Evolutionary conservation across 1,139 yeast species (phyloP).

Genomic region (Diutina mesorugosa): DNA sequence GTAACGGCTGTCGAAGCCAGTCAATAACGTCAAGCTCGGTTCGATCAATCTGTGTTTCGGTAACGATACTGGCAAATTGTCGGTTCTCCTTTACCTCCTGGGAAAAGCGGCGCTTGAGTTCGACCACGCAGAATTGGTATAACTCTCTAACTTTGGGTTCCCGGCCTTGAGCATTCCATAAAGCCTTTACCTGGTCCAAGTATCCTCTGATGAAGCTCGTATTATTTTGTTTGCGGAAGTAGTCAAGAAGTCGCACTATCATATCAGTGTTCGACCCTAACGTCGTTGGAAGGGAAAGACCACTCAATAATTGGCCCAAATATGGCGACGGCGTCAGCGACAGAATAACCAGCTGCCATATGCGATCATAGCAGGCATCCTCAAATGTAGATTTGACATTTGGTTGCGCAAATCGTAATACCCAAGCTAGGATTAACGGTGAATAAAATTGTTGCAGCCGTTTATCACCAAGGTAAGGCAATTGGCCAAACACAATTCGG

Average conservation of each 20-base stretch:
- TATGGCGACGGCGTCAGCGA: slow-evolving; percentile 5
- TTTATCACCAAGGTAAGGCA: slow-evolving; percentile 27
- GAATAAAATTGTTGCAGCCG: slow-evolving; percentile 24
- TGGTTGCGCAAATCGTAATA: slow-evolving; percentile 1
- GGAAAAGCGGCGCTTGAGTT: slow-evolving; percentile 6
- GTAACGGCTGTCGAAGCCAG: background rate
- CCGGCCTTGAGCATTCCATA: slow-evolving; percentile 4
- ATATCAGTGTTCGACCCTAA: slow-evolving; percentile 10
- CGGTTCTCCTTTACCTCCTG: slow-evolving; percentile 3
- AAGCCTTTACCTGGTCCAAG: slow-evolving; percentile 4
- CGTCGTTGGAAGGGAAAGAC: slow-evolving; percentile 13
- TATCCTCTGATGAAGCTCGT: background rate
- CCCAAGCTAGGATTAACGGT: slow-evolving; percentile 16
- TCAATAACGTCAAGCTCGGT: slow-evolving; percentile 15
- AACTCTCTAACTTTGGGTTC: background rate
- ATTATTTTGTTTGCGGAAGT: slow-evolving; percentile 3
- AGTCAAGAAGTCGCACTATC: slow-evolving; percentile 15
- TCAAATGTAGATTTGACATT: slow-evolving; percentile 4
- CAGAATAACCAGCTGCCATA: slow-evolving; percentile 5
- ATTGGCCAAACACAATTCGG: slow-evolving; percentile 22
- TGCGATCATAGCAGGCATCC: slow-evolving; percentile 8
- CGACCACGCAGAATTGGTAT: slow-evolving; percentile 3
- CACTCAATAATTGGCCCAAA: slow-evolving; percentile 8
- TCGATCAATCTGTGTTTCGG: slow-evolving; percentile 16
- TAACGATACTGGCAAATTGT: slow-evolving; percentile 5